Percentiles rank a stretch among this genome's conserved stretches.
Evolutionary conservation across 2,329 filamentous ascomycete genomes (phyloP).

Genomic region (Zopfia rhizophila): DNA sequence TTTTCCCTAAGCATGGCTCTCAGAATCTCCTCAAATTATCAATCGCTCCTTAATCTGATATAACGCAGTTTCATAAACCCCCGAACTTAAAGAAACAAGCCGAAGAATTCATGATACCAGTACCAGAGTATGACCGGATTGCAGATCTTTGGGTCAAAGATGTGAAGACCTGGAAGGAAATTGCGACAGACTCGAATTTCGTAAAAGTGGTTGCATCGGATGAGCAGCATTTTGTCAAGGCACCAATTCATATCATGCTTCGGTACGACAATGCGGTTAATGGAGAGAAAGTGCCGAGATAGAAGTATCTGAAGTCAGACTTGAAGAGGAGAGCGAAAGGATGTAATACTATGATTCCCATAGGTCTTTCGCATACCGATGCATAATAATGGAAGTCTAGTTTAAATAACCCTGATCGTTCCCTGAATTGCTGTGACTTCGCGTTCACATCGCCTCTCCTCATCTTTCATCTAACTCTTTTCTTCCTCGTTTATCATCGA

Average conservation of each 20-base stretch:
- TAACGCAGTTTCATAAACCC: slow-evolving; percentile 25
- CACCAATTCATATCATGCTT: slow-evolving; percentile 27
- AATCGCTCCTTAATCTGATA: not conserved
- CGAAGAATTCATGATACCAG: slow-evolving; percentile 24
- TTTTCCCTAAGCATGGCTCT: too few relatives aligned
- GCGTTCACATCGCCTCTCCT: too few relatives aligned
- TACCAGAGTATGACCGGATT: slow-evolving; percentile 31
- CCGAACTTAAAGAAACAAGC: slow-evolving; percentile 22
- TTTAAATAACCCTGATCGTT: too few relatives aligned
- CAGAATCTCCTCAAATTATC: not conserved
- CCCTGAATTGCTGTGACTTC: too few relatives aligned
- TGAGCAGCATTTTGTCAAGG: slow-evolving; percentile 27
- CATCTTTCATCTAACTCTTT: not conserved
- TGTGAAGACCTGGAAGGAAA: slow-evolving; percentile 26
- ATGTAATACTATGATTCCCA: too few relatives aligned
- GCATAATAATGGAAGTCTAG: too few relatives aligned
- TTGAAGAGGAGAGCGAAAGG: too few relatives aligned
- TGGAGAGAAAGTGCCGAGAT: too few relatives aligned
- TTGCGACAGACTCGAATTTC: slow-evolving; percentile 29
- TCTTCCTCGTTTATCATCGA: not conserved
- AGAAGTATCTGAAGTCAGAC: too few relatives aligned
- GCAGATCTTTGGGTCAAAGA: slow-evolving; percentile 34
- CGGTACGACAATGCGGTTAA: slow-evolving; percentile 27
- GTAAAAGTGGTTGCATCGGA: slow-evolving; percentile 24
- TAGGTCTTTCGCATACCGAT: too few relatives aligned